phyloP scores from a whole-genome alignment of 345 rosid species.

The Firmiana major region DNA sequence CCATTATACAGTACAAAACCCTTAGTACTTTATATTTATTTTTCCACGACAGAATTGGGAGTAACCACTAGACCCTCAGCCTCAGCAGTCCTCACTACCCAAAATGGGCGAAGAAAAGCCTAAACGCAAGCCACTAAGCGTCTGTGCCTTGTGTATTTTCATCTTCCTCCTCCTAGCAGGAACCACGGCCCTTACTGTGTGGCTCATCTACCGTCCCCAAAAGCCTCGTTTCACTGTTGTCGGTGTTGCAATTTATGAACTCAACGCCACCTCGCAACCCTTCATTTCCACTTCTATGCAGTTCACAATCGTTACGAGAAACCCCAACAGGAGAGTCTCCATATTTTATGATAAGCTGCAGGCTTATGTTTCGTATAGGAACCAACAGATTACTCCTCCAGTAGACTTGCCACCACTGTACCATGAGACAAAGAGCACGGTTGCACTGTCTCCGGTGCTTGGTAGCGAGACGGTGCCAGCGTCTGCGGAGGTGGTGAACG shows the following conservation, averaged over 20 bases:
- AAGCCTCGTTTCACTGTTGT: constrained; percentile 68
- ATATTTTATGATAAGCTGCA: constrained; percentile 57
- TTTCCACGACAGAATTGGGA: constrained; percentile 6
- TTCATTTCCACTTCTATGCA: constrained; percentile 70
- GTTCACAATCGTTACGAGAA: constrained; percentile 67
- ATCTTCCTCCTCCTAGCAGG: constrained; percentile 62
- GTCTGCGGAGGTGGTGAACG: constrained; percentile 59
- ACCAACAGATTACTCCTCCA: constrained; percentile 67
- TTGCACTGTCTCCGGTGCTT: constrained; percentile 65
- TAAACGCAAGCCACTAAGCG: neutral
- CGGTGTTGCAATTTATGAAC: constrained; percentile 66
- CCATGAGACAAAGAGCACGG: constrained; percentile 49
- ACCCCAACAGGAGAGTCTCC: constrained; percentile 67
- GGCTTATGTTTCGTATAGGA: constrained; percentile 54
- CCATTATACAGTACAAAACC: neutral
- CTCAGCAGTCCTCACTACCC: neutral
- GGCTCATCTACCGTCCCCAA: constrained; percentile 77
- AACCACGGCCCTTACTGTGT: constrained; percentile 43
- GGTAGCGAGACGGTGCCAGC: constrained; percentile 56
- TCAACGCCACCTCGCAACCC: constrained; percentile 63
- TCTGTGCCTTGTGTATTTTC: constrained; percentile 22
- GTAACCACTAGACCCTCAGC: neutral
- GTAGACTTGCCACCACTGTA: constrained; percentile 55
- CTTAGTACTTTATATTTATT: neutral
- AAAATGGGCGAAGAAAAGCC: neutral